These are phyloP conservation scores for Chrysosphaeria jannelii DNA, from an alignment of 2,329 filamentous ascomycete genomes.

Conservation along the genomic window DNA sequence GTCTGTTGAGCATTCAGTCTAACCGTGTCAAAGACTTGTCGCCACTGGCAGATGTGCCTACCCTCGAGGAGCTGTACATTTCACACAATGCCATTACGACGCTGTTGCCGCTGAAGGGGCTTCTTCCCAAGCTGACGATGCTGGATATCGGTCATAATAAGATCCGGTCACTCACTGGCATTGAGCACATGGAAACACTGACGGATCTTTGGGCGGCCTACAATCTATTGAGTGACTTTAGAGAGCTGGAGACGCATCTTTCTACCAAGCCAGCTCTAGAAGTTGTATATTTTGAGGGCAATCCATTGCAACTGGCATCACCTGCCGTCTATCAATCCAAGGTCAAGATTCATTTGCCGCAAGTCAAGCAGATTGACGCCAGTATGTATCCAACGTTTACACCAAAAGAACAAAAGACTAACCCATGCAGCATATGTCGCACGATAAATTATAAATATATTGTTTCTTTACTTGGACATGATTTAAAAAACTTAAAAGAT, in stretches of 20 bases:
- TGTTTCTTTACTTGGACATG: not conserved
- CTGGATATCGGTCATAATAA: constrained; percentile 80
- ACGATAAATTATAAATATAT: no score
- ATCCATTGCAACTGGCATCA: constrained; percentile 50
- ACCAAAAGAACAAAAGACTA: no score
- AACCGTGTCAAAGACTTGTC: constrained; percentile 63
- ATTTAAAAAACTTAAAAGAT: not conserved
- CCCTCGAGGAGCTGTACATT: constrained; percentile 51
- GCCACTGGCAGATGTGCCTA: constrained; percentile 27
- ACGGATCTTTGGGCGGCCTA: constrained; percentile 90
- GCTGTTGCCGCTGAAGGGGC: constrained; percentile 29
- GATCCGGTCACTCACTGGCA: constrained; percentile 41
- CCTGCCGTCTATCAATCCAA: constrained; percentile 89
- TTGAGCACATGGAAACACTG: constrained; percentile 36
- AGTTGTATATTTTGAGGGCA: constrained; percentile 92
- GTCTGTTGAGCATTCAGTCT: constrained; percentile 77
- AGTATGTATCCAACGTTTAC: no score
- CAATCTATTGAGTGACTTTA: constrained; percentile 53
- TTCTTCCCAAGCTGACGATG: constrained; percentile 22
- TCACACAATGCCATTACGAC: constrained; percentile 74
- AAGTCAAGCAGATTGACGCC: constrained; percentile 82
- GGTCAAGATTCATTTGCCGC: constrained; percentile 58
- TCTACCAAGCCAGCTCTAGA: constrained; percentile 49
- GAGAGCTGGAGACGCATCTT: constrained; percentile 49
- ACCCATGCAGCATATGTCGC: no score